Base-by-base conservation (phyloP, 176 grass and related monocot species). In the Cocos nucifera region DNA sequence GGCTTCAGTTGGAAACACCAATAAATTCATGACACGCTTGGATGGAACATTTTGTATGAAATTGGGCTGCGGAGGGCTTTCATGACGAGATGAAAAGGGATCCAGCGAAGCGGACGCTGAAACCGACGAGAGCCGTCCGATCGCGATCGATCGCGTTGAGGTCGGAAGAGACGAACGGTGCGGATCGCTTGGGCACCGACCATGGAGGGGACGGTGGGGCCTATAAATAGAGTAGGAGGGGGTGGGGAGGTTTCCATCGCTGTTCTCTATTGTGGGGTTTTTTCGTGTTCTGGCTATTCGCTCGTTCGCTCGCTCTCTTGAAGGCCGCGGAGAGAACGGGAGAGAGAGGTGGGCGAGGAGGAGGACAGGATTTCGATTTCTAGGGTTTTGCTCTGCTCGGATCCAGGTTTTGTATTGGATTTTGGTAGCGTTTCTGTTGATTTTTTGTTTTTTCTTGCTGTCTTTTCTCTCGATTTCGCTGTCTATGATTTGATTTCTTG, bases 191-290 rank as follows among this genome's bases (percentile, higher is more conserved):
- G 6, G 3, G 66, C 70, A 44, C 73, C 59, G 73, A 61, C 58
- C 4, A 44, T 0, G 12, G n/a, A 23, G 23, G 2, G 5, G 55
- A 52, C 0, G 4, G 44, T 58, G 15, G 0, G 7, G 22, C 61
- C 66, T 87, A 87, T 82, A 87, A 87, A 87, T 87, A 72, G 16
- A 17, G 65, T 25, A 27, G 56, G 1, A 0, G 49, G 20, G 54
- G 0, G 4, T 15, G 1, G 30, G n/a, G 17, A 0, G 19, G 1
- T 27, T 53, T 19, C 25, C 69, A 21, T 22, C 26, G 69, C 18
- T 4, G 12, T 28, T 53, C 17, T 39, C 4, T 6, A 22, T 51
- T 61, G 57, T 51, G 16, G 4, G 44, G 35, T 3, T 44, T 44
- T 17, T 54, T 50, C 26, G 27, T 54, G 39, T 58, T 73, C 22